Evolutionary conservation across 495 filamentous ascomycete genomes (phyloP).

Genomic region (Rhypophila decipiens): DNA sequence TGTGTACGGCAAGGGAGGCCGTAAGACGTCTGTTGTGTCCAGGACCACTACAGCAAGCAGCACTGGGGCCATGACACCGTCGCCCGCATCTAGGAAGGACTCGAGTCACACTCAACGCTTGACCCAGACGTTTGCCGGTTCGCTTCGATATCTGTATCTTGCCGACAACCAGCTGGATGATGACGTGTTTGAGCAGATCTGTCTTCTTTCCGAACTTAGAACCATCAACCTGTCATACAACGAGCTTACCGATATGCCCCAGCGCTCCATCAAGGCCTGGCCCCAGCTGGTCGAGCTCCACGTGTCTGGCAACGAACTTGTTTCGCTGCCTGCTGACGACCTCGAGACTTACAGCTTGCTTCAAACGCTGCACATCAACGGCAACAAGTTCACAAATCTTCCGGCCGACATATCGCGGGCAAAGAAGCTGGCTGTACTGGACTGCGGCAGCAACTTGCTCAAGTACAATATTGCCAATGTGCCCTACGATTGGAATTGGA

Average conservation of each 20-base stretch:
- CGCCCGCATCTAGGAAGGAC: conserved; percentile 64
- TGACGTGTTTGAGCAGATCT: conserved; percentile 88
- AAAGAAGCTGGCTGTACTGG: conserved; percentile 72
- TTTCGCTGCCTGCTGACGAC: conserved; percentile 86
- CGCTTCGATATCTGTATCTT: conserved; percentile 74
- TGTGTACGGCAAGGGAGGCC: conserved; percentile 62
- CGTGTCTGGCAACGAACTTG: conserved; percentile 90
- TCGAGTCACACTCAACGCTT: conserved; percentile 71
- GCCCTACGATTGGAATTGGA: conserved; percentile 99
- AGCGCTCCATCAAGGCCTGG: conserved; percentile 81
- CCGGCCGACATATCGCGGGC: conserved; percentile 95
- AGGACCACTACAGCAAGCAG: conserved; percentile 43
- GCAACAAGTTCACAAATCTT: conserved; percentile 93
- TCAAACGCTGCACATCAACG: conserved; percentile 90
- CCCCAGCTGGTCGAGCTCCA: conserved; percentile 84
- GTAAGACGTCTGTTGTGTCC: conserved; percentile 81
- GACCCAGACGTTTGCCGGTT: conserved; percentile 76
- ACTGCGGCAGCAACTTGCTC: conserved; percentile 91
- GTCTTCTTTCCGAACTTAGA: conserved; percentile 73
- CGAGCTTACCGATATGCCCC: conserved; percentile 83
- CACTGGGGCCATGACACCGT: conserved; percentile 48
- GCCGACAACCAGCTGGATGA: conserved; percentile 93
- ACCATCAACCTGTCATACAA: conserved; percentile 95
- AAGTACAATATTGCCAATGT: conserved; percentile 99
- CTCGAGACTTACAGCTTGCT: conserved; percentile 80